A percentile compares a stretch with the other conserved stretches of the same genome.
These are phyloP conservation scores for Candida albicans DNA, from an alignment of 1,139 yeast genomes.

Conservation along the genomic window DNA sequence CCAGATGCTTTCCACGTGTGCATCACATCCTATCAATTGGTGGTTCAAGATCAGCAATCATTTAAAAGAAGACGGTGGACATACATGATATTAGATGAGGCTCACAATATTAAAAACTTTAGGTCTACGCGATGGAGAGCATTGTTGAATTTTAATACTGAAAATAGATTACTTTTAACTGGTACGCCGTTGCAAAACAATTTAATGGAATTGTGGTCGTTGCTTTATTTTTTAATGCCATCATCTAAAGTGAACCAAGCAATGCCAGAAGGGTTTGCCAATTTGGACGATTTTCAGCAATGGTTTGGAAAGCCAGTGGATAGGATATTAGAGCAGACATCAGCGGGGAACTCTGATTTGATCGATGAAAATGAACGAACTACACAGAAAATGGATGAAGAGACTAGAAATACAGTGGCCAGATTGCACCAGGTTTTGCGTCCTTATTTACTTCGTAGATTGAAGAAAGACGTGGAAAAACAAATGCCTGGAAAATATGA, in stretches of 20 bases:
- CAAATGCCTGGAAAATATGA: slow-evolving; percentile 99
- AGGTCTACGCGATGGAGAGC: slow-evolving; percentile 98
- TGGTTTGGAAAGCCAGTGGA: slow-evolving; percentile 99
- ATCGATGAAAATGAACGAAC: slow-evolving; percentile 44
- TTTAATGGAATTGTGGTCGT: slow-evolving; percentile 90
- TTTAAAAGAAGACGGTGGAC: slow-evolving; percentile 93
- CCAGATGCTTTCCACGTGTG: slow-evolving; percentile 96
- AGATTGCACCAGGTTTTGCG: slow-evolving; percentile 91
- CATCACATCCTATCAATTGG: slow-evolving; percentile 93
- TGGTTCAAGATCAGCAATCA: slow-evolving; percentile 93
- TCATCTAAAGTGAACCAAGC: slow-evolving; percentile 66
- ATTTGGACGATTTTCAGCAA: slow-evolving; percentile 90
- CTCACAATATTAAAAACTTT: slow-evolving; percentile 95
- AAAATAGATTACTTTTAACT: slow-evolving; percentile 79
- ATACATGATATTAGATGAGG: slow-evolving; percentile 96
- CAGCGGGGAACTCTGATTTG: slow-evolving; percentile 54
- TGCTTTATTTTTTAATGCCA: slow-evolving; percentile 94
- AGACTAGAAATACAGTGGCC: slow-evolving; percentile 80
- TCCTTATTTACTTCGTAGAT: slow-evolving; percentile 86
- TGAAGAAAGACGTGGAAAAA: slow-evolving; percentile 95
- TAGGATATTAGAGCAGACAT: slow-evolving; percentile 70
- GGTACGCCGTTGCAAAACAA: slow-evolving; percentile 97
- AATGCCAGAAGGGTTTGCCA: slow-evolving; percentile 97
- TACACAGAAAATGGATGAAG: slow-evolving; percentile 50
- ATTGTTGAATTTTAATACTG: slow-evolving; percentile 86